Conservation (phyloP, 1,284 basidiomycete genomes). For the Afroboletus lepidellus region DNA sequence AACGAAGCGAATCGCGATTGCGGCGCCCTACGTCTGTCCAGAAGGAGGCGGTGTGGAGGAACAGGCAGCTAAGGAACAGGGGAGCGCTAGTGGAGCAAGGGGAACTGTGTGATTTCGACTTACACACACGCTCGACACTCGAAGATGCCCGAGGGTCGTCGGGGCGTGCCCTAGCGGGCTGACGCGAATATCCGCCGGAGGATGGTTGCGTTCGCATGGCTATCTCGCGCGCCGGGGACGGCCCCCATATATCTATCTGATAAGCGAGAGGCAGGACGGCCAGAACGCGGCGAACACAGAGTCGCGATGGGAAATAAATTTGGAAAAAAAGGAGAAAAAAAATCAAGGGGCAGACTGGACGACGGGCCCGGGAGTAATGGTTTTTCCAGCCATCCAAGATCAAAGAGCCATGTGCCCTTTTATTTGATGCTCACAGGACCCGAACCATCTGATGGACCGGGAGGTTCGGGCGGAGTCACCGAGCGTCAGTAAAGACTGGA, state of each 20-base stretch:
- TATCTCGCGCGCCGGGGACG: background rate
- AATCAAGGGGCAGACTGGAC: background rate
- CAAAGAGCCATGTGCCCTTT: background rate
- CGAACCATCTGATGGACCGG: background rate
- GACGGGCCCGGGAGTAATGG: background rate
- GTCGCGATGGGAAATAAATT: background rate
- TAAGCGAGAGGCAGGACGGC: background rate
- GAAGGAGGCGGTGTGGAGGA: background rate
- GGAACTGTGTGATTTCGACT: background rate
- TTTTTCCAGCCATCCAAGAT: background rate
- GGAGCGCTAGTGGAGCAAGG: background rate
- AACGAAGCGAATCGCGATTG: background rate
- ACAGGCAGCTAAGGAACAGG: background rate
- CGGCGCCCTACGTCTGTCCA: background rate
- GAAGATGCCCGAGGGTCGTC: background rate
- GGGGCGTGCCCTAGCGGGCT: background rate
- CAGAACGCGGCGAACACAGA: background rate
- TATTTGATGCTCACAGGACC: background rate
- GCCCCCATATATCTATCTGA: slow-evolving; percentile 4
- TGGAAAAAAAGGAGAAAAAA: background rate
- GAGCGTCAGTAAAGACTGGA: background rate
- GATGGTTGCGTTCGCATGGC: background rate
- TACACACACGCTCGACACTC: background rate
- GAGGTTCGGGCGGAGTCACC: background rate
- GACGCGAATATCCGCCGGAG: background rate